These are phyloP conservation scores for Hymenoscyphus scutula DNA, from an alignment of 2,329 filamentous ascomycete species.

Conservation along the genomic window DNA sequence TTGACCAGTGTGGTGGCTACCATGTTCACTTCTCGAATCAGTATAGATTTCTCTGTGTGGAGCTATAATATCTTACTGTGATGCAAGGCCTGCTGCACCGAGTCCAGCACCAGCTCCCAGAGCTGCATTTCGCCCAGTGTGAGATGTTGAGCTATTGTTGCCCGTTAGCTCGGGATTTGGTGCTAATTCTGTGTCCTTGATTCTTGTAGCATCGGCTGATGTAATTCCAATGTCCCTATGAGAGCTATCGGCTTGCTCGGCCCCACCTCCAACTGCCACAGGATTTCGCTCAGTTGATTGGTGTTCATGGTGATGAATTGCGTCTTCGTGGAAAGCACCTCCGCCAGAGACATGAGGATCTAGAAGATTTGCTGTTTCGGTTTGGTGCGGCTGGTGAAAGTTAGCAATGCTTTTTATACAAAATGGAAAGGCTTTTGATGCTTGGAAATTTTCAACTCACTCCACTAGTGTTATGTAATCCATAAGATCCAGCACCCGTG, in stretches of 20 bases:
- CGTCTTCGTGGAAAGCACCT: slow-evolving; percentile 18
- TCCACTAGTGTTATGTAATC: slow-evolving; percentile 9
- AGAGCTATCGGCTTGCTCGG: slow-evolving; percentile 29
- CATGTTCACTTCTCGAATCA: not conserved
- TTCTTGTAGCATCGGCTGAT: slow-evolving; percentile 10
- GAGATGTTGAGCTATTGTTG: not conserved
- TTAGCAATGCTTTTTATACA: not conserved
- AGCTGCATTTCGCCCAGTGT: slow-evolving; percentile 3
- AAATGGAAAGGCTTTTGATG: too few relatives aligned
- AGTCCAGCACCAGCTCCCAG: slow-evolving; percentile 3
- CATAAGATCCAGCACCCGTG: slow-evolving; percentile 44
- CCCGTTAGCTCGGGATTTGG: not conserved
- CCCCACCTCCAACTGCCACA: slow-evolving; percentile 30
- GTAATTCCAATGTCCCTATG: slow-evolving; percentile 9
- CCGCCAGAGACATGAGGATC: slow-evolving; percentile 28
- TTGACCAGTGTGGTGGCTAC: not conserved
- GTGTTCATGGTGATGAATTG: slow-evolving; percentile 19
- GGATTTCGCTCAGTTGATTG: slow-evolving; percentile 1
- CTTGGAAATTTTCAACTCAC: slow-evolving; percentile 1
- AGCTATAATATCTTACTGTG: not conserved
- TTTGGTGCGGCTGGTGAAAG: slow-evolving; percentile 31
- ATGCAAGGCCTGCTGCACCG: slow-evolving; percentile 1
- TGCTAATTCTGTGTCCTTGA: not conserved
- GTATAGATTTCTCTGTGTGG: not conserved
- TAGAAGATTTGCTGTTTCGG: slow-evolving; percentile 30